Evolutionary conservation across 2,329 filamentous ascomycete genomes (phyloP), one percentile per base, ranked within the genome.

Genomic region (Monilinia vaccinii-corymbosi): DNA sequence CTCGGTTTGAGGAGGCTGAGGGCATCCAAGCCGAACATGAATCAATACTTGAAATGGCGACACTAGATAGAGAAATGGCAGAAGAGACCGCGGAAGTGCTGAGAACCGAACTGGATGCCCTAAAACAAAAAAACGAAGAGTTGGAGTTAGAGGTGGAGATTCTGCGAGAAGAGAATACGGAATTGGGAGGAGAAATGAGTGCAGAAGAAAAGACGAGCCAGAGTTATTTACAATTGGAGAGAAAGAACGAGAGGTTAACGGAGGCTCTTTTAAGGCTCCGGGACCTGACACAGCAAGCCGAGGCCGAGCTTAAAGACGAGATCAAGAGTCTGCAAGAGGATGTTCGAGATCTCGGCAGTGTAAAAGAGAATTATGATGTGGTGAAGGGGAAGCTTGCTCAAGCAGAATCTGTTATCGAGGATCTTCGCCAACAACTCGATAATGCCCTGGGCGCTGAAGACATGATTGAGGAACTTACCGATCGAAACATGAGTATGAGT

Each of bases 31-130:
- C 89, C 9, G 91, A 97, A 66, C 86, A 95, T 72, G 94, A 97
- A 34, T 82, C 86, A 4, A 83, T 88, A 8, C 76, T 97, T 69
- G 94, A 99, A 74, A 83, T 94, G 74, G 91, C 91, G 8, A 87
- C 89, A 0, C 77, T 99, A 31, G 94, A 99, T 71, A 85, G 90
- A 48, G 93, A 99, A 73, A 96, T 97, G 89, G 94, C 94, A 0
- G 92, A 99, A 73, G 93, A 97, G 74, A 91, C 86, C 47, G 87
- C 89, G 0, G 94, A 97, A 66, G 84, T 87, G 21, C 78, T 88
- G 55, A 94, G 91, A 71, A 81, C 83, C 1, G 92, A 99, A 70
- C 77, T 95, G 28, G 89, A 96, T 42, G 81, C 84, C 2, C 73
- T 96, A 57, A 89, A 90, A 69, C 76, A 82, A 61, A 91, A 86